Conservation (phyloP, 441 rosid genomes). For the Capsella rubella region DNA sequence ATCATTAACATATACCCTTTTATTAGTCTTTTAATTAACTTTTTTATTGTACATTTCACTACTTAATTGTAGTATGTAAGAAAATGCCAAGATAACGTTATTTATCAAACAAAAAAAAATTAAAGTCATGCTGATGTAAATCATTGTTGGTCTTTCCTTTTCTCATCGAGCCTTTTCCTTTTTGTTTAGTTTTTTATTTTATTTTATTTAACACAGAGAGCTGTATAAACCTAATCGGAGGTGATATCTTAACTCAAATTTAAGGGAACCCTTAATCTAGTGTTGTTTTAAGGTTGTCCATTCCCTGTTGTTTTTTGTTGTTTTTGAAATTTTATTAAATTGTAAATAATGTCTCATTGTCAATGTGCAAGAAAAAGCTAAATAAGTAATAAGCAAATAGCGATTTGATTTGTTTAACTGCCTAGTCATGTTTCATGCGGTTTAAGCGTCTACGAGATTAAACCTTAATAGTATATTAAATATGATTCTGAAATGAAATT, state of each 20-base stretch:
- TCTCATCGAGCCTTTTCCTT: slow-evolving; percentile 21
- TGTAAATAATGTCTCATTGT: slow-evolving; percentile 1
- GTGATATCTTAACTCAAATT: slow-evolving; percentile 17
- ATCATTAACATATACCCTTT: no score
- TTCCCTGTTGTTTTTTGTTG: slow-evolving; percentile 4
- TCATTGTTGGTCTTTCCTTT: slow-evolving; percentile 36
- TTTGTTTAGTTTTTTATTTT: slow-evolving; percentile 2
- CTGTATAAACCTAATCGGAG: slow-evolving; percentile 34
- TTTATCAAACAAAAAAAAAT: background rate
- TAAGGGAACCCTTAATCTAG: slow-evolving; percentile 7
- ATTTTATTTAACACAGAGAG: background rate
- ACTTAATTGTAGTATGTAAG: background rate
- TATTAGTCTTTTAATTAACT: background rate
- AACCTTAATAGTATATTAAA: no score
- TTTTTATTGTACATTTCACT: background rate
- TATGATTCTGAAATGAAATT: background rate
- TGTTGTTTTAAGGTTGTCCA: slow-evolving; percentile 8
- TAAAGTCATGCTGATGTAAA: slow-evolving; percentile 17
- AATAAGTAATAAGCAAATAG: background rate
- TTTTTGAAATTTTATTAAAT: background rate
- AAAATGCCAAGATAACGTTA: background rate
- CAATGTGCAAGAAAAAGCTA: background rate
- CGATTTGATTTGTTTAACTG: background rate
- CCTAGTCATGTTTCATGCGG: no score
- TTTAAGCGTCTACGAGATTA: background rate